Base-by-base conservation (phyloP, 2,329 filamentous ascomycete species). In the Dryadomyces quercus-mongolicae region DNA sequence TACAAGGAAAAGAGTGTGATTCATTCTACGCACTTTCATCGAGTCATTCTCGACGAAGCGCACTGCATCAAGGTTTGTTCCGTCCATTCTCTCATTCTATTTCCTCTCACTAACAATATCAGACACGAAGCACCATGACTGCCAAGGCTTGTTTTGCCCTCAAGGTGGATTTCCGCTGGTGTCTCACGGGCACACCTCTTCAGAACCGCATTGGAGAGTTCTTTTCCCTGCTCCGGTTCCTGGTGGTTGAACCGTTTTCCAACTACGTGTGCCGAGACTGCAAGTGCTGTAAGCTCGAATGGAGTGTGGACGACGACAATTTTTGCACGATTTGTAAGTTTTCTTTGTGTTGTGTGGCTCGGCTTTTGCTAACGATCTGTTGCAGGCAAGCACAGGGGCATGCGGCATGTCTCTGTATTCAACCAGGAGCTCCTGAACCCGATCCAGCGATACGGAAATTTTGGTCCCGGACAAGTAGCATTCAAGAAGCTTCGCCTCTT, bases 191-290 rank as follows among this genome's bases (percentile, higher is more conserved):
- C 9, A 98, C 93, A 1, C 93, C 93, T 0, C 81, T 98, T 1
- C 93, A 98, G 67, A 98, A 97, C 65, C 86, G 92, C 53, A 97
- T 97, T 60, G 92, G 93, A 63, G 92, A 97, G 67, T 94, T 96
- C 68, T 96, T 97, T 70, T 97, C 92, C 0, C 74, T 97, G 21
- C 76, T 98, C 54, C 85, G 93, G 2, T 98, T 98, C 68, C 78
- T 98, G 34, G 86, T 95, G 66, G 77, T 96, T 40, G 78, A 80
- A 9, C 92, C 92, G 0, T 97, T 96, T 67, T 86, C 92, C 8
- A 90, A 88, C 60, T 98, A 98, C 66, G 85, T 96, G 60, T 98
- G 93, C 75, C 93, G 92, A 66, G 76, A 82, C 55, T 98, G 93
- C 65, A 67, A 77, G 5, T 98, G 93, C 67, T 81, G 86, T 50